A percentile compares a stretch with the other conserved stretches of the same genome.
Evolutionary conservation across 176 grass and related monocot genomes (phyloP).

Genomic region (Neostapfia colusana): DNA sequence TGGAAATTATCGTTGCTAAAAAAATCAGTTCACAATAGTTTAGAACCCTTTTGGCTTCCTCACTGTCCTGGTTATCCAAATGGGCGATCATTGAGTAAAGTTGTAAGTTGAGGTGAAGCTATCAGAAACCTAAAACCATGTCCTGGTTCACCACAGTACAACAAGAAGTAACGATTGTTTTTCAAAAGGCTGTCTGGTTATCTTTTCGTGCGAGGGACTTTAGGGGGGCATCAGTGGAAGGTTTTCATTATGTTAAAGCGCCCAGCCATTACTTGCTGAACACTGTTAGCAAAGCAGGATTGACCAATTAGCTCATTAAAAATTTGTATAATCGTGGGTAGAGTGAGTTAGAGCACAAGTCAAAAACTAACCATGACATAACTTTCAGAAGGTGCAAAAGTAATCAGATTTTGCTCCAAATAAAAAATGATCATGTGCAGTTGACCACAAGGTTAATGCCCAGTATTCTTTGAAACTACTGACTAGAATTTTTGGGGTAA

Average conservation of each 20-base stretch:
- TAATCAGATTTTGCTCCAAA: background rate
- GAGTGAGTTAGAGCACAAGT: background rate
- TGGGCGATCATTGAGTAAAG: background rate
- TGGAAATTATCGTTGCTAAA: background rate
- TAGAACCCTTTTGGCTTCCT: background rate
- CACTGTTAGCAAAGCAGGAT: background rate
- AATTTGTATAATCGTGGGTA: background rate
- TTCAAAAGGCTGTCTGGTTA: background rate
- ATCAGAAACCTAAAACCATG: constrained; percentile 20
- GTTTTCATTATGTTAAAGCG: background rate
- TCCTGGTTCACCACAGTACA: background rate
- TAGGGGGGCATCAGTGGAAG: background rate
- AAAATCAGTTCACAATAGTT: background rate
- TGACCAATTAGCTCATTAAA: background rate
- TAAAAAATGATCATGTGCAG: background rate
- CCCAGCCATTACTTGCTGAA: background rate
- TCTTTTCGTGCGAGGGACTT: constrained; percentile 8
- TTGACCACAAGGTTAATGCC: constrained; percentile 15
- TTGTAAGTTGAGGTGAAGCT: constrained; percentile 17
- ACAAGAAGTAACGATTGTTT: background rate
- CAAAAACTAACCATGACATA: background rate
- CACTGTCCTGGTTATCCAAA: background rate
- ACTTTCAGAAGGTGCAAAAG: background rate
- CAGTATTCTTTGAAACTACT: too few species aligned
- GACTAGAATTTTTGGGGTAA: too few species aligned